Base-by-base conservation (phyloP, 2,329 filamentous ascomycete species). In the Didymella exigua region DNA sequence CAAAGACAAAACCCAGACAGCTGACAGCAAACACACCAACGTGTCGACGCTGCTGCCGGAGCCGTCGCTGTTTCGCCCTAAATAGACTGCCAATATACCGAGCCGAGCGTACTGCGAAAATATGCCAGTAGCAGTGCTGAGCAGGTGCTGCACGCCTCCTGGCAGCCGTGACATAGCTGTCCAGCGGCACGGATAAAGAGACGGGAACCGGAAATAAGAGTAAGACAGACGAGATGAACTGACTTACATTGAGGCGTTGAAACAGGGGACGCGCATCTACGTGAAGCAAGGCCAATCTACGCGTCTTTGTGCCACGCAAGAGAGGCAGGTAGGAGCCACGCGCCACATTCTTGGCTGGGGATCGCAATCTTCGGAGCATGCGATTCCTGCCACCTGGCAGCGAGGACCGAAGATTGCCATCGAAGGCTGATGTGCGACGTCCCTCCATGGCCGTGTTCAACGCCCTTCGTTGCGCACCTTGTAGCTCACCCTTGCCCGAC, bases 401-500 rank as follows among this genome's bases (percentile, higher is more conserved):
- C 13, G 36, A 2, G n/a, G 7, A 38, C 21, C 18, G 36, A 5
- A n/a, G n/a, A n/a, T n/a, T 38, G 21, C 13, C 36, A 5, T 24
- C 13, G 36, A 2, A 24, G 7, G 24, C 21, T 24, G 36, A 5
- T 8, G 21, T 66, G n/a, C n/a, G n/a, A n/a, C n/a, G n/a, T n/a
- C n/a, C n/a, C n/a, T n/a, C n/a, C n/a, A n/a, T n/a, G n/a, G n/a
- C n/a, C n/a, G n/a, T n/a, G n/a, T n/a, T n/a, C 55, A 65, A 13
- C 57, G 42, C 37, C 34, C 45, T 54, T 76, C 73, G 50, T 68
- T 69, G 55, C 74, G 64, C 10, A 76, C 71, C 62, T 76, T 76
- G 54, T 77, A 77, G 45, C 69, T 74, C 6, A 76, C 68, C 54
- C 67, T 60, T 33, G 73, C 66, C 48, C 64, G 53, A 56, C 68